Percentiles rank a stretch among this genome's conserved stretches.
Evolutionary conservation across 2,329 filamentous ascomycete species (phyloP).

Genomic region (Cordyceps sp.): DNA sequence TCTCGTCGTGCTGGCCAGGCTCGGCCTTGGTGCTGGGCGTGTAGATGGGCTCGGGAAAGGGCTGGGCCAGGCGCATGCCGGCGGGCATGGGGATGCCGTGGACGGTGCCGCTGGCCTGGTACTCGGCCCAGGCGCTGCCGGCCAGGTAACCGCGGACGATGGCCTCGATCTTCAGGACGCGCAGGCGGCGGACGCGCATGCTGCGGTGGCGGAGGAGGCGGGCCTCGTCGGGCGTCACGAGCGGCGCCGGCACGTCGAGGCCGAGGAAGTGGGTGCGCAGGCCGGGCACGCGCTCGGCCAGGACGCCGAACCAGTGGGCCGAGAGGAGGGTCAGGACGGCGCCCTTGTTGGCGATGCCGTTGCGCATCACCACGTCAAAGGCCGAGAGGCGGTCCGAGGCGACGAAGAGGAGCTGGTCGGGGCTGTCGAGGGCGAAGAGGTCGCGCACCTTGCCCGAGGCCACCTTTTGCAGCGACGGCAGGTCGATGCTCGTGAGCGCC

Average conservation of each 20-base stretch:
- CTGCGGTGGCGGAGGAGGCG: conserved; percentile 43
- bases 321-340: conserved; percentile 27
- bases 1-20: conserved; percentile 63
- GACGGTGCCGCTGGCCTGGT: conserved; percentile 56
- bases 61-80: conserved; percentile 54
- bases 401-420: conserved; percentile 56
- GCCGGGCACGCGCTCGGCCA: conserved; percentile 24
- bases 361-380: conserved; percentile 81
- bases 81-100: conserved; percentile 56
- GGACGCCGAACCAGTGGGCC: conserved; percentile 36
- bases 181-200: conserved; percentile 54
- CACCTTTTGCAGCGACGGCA: conserved; percentile 17
- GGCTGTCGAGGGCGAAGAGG: conserved; percentile 48
- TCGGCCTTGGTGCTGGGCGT: conserved; percentile 71
- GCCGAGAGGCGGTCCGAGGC: conserved; percentile 86
- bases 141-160: conserved; percentile 76
- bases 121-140: conserved; percentile 66
- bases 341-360: conserved; percentile 41
- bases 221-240: conserved; percentile 24
- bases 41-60: conserved; percentile 50
- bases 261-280: conserved; percentile 36
- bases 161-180: conserved; percentile 10
- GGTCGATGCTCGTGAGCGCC: conserved; percentile 11
- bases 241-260: conserved; percentile 19
- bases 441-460: conserved; percentile 58